Evolutionary conservation across 129 eudicot genomes (phyloP).

Genomic region (Flaveria brownii): DNA sequence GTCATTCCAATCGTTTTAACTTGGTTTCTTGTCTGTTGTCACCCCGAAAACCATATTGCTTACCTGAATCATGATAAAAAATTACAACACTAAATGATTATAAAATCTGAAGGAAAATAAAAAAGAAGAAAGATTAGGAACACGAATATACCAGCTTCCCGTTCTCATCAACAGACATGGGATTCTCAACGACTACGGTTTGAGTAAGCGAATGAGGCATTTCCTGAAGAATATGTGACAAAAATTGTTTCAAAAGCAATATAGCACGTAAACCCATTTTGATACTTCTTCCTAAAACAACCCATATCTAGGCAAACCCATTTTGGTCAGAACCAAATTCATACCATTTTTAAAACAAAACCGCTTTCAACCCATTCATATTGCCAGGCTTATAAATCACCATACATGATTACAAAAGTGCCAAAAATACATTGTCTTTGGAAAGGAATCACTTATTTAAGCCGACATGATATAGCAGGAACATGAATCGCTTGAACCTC

Average conservation of each 20-base stretch:
- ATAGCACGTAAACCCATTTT: not conserved
- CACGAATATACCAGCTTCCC: slow-evolving; percentile 60
- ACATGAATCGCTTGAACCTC: too few species aligned
- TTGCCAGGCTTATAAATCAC: not conserved
- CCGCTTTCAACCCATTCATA: not conserved
- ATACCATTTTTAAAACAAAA: not conserved
- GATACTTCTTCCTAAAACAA: not conserved
- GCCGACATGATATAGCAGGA: too few species aligned
- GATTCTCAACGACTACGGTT: slow-evolving; percentile 75
- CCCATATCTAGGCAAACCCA: not conserved
- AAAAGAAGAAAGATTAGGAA: not conserved
- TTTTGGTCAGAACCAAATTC: not conserved
- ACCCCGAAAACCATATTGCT: slow-evolving; percentile 79
- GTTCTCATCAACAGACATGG: slow-evolving; percentile 70
- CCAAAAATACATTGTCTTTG: not conserved
- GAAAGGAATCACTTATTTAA: too few species aligned
- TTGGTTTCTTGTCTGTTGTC: slow-evolving; percentile 52
- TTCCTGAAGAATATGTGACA: slow-evolving; percentile 39
- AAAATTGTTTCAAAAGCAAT: not conserved
- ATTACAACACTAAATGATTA: not conserved
- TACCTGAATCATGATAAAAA: slow-evolving; percentile 40
- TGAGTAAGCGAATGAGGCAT: slow-evolving; percentile 49
- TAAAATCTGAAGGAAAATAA: not conserved
- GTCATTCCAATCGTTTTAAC: slow-evolving; percentile 16
- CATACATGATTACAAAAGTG: not conserved